Percentiles rank a stretch among this genome's conserved stretches.
These are phyloP conservation scores for Xylaria sp. DNA, from an alignment of 2,329 filamentous ascomycete species.

Conservation along the genomic window DNA sequence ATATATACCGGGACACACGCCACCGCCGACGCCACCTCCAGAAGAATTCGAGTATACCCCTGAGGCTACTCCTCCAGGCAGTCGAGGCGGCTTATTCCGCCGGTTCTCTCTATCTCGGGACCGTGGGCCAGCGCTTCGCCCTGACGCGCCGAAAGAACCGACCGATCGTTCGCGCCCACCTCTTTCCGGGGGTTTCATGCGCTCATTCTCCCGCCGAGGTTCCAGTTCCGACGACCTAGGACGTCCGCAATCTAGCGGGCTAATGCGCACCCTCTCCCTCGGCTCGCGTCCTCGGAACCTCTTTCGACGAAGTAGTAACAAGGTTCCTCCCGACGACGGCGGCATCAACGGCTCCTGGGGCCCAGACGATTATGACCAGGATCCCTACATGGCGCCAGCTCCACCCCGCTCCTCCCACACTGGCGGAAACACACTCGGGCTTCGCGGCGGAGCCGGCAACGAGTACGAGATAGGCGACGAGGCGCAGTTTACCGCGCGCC, in stretches of 20 bases:
- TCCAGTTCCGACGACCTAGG: constrained; percentile 54
- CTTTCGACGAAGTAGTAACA: constrained; percentile 56
- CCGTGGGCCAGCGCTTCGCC: constrained; percentile 51
- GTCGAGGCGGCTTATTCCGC: constrained; percentile 56
- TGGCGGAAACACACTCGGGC: constrained; percentile 34
- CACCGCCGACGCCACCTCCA: constrained; percentile 72
- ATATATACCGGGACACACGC: constrained; percentile 82
- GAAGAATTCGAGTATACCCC: constrained; percentile 58
- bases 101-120: constrained; percentile 57
- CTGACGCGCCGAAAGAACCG: constrained; percentile 53
- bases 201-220: constrained; percentile 58
- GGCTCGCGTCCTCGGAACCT: constrained; percentile 59
- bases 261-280: constrained; percentile 71
- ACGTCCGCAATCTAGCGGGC: constrained; percentile 50
- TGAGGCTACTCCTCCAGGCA: constrained; percentile 52
- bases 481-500: constrained; percentile 63
- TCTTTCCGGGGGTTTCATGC: constrained; percentile 58
- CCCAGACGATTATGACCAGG: constrained; percentile 56
- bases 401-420: constrained; percentile 42
- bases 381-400: constrained; percentile 29
- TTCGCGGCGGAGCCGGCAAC: constrained; percentile 46
- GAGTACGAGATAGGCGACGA: constrained; percentile 69
- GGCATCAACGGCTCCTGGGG: constrained; percentile 68
- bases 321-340: constrained; percentile 58
- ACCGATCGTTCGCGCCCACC: constrained; percentile 61